A percentile compares a stretch with the other conserved stretches of the same genome.
phyloP scores from a whole-genome alignment of 2,329 filamentous ascomycete genomes.

The Raffaelea arxii region DNA sequence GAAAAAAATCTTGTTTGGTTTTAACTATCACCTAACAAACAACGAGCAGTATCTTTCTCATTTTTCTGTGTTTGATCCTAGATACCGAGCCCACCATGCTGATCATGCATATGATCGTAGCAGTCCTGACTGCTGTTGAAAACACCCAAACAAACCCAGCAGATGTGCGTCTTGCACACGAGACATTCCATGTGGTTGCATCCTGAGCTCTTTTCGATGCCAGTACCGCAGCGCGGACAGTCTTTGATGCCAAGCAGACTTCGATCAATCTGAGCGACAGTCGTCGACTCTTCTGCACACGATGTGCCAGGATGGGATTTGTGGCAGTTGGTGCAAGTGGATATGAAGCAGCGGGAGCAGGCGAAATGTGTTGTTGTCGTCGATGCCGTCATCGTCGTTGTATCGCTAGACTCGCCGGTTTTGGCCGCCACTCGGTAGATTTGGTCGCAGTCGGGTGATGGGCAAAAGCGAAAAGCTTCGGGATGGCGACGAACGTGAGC shows the following conservation, averaged over 20 bases:
- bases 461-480: slow-evolving; percentile 26
- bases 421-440: slow-evolving; percentile 25
- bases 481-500: slow-evolving; percentile 23
- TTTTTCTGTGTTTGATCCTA: too few species aligned
- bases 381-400: neutral
- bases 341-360: slow-evolving; percentile 25
- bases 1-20: too few species aligned
- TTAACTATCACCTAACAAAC: too few species aligned
- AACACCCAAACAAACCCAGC: slow-evolving; percentile 3
- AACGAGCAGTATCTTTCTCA: too few species aligned
- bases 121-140: neutral
- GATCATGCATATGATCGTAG: neutral
- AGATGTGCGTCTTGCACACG: slow-evolving; percentile 4
- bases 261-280: neutral
- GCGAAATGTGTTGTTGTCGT: slow-evolving; percentile 13
- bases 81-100: neutral
- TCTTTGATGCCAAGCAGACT: slow-evolving; percentile 5
- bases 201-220: slow-evolving; percentile 1
- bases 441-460: slow-evolving; percentile 30
- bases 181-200: slow-evolving; percentile 6
- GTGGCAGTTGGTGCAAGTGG: slow-evolving; percentile 26
- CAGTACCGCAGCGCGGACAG: slow-evolving; percentile 4
- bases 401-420: too few species aligned
- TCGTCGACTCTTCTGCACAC: neutral
- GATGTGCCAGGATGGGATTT: slow-evolving; percentile 18